These are phyloP conservation scores for Nakaseomyces sp. DNA, from an alignment of 1,139 yeast genomes.

Conservation along the genomic window DNA sequence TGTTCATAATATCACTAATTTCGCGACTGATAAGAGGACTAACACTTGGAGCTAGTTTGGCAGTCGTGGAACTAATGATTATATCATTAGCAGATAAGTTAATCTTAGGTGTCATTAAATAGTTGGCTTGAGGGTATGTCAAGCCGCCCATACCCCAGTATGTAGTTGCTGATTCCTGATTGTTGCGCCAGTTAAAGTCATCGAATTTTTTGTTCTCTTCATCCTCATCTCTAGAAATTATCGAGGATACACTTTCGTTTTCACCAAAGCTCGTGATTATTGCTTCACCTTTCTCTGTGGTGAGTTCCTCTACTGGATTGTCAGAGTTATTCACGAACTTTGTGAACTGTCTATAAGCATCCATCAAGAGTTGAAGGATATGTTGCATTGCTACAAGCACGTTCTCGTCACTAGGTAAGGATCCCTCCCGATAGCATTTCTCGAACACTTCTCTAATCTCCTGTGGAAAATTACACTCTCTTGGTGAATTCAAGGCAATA, in stretches of 20 bases:
- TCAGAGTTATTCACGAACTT: background rate
- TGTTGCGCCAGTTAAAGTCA: background rate
- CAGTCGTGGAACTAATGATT: background rate
- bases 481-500: conserved; percentile 23
- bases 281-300: background rate
- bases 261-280: conserved; percentile 3
- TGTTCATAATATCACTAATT: conserved; percentile 1
- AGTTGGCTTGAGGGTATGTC: background rate
- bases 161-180: background rate
- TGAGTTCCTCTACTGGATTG: conserved; percentile 1
- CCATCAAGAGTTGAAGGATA: conserved; percentile 22
- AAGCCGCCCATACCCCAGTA: conserved; percentile 1
- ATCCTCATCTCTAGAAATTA: background rate
- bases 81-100: conserved; percentile 5
- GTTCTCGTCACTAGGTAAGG: conserved; percentile 16
- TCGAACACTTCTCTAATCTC: conserved; percentile 20
- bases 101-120: conserved; percentile 5
- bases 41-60: background rate
- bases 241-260: background rate
- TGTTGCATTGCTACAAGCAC: conserved; percentile 24
- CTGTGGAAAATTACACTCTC: conserved; percentile 29
- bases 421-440: conserved; percentile 11
- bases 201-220: background rate
- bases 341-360: conserved; percentile 21
- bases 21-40: conserved; percentile 1